Evolutionary conservation across 371 early-diverging fungal species (phyloP), one percentile per base, ranked within the genome.

Genomic region (Lichtheimia hyalospora): DNA sequence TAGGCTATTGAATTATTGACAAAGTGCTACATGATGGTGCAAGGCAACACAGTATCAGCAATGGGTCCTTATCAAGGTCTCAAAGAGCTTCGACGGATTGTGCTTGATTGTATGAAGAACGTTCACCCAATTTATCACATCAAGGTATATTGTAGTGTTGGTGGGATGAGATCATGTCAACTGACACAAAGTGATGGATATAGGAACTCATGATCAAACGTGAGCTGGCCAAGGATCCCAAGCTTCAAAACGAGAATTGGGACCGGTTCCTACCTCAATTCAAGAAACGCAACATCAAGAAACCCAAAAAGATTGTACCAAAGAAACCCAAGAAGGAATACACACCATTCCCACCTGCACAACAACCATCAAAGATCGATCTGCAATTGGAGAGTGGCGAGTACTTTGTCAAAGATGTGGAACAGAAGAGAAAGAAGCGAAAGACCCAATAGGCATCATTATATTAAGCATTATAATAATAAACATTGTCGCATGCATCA

Each of bases 81-180:
- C 34, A 94, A 96, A 73, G 90, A 93, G 56, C 91, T 94, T 20
- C 88, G 97, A 42, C 82, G 92, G 43, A 91, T 99, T 49, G 90
- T 99, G 1, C 65, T 93, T 25, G 98, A 98, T 76, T 98, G 99
- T 69, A 95, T 99, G 94, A 94, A 96, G 63, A 99, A 99, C 76
- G 84, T 99, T 27, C 99, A 99, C 73, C 99, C 99, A 15, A 96
- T 99, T 63, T 99, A 99, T 77, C 96, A 99, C 71, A 98, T 99
- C 76, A 99, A 99, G 79, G 88, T 87, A 15, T 21, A 28, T 55
- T 25, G 16, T 12, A 41, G 43, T 3, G 54, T 5, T 16, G 23
- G 44, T 25, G 20, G n/a, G 16, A 1, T n/a, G 40, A 43, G 56
- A 20, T 21, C 25, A 18, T 25, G 25, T 15, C 25, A 44, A 13